phyloP scores from a whole-genome alignment of 345 rosid species.

The Rhodamnia argentea region DNA sequence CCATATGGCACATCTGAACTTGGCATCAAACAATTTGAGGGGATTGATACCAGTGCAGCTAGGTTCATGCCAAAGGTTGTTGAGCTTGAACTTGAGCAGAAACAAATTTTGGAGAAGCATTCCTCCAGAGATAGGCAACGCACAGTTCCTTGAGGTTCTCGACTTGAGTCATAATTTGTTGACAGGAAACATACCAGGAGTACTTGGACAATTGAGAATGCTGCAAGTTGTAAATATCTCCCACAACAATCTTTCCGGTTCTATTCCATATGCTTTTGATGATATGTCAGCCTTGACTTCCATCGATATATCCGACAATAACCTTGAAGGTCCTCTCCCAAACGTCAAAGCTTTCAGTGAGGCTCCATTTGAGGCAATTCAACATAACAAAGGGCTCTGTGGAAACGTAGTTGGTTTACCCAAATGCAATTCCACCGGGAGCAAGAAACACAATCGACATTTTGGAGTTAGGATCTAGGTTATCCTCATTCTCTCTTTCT shows the following conservation, averaged over 20 bases:
- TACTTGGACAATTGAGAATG: neutral
- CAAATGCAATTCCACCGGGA: fast-evolving
- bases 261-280: neutral
- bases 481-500: neutral
- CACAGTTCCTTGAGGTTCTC: neutral
- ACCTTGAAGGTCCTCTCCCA: neutral
- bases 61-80: neutral
- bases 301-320: neutral
- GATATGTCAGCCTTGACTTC: neutral
- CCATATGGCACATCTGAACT: neutral
- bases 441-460: neutral
- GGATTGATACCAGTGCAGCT: neutral
- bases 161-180: neutral
- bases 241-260: neutral
- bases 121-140: neutral
- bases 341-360: neutral
- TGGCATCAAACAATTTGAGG: neutral
- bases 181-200: neutral
- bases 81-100: neutral
- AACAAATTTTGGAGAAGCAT: neutral
- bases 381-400: neutral
- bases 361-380: neutral
- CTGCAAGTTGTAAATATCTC: neutral
- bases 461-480: neutral
- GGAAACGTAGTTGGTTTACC: neutral